Percentiles rank a stretch among this genome's conserved stretches.
phyloP scores from a whole-genome alignment of 108 stramenopile species.

The Bacterosira constricta region DNA sequence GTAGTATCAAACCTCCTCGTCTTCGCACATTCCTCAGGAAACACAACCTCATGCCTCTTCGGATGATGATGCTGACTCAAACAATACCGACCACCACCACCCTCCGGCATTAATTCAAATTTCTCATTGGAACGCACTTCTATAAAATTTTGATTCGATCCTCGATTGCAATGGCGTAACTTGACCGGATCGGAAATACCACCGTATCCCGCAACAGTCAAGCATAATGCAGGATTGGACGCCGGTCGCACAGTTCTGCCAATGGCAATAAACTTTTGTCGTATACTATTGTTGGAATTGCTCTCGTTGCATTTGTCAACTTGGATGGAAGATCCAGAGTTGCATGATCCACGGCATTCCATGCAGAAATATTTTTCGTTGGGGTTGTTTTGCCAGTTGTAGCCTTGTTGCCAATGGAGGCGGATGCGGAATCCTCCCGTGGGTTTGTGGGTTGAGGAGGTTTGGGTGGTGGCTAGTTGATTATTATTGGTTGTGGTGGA shows the following conservation, averaged over 20 bases:
- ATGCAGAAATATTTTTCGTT: constrained; percentile 25
- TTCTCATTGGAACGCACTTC: neutral
- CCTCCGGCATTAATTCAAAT: constrained; percentile 11
- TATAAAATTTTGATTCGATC: constrained; percentile 2
- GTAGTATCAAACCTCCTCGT: constrained; percentile 14
- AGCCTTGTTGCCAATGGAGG: constrained; percentile 17
- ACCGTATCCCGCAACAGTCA: constrained; percentile 3
- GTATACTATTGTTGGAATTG: neutral
- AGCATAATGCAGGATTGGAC: neutral
- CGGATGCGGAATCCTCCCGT: constrained; percentile 7
- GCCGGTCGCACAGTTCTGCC: constrained; percentile 18
- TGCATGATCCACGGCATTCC: constrained; percentile 11
- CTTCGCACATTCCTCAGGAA: constrained; percentile 7
- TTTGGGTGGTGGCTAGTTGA: neutral
- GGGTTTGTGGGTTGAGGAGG: constrained; percentile 2
- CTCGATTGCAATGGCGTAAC: constrained; percentile 2
- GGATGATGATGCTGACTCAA: constrained; percentile 24
- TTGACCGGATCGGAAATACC: constrained; percentile 4
- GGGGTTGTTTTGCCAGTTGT: constrained; percentile 8
- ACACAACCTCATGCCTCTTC: constrained; percentile 12
- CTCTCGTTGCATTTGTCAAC: neutral
- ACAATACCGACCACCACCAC: neutral
- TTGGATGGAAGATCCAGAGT: neutral
- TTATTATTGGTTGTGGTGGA: neutral
- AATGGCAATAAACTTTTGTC: constrained; percentile 24